Evolutionary conservation across 2,329 filamentous ascomycete genomes (phyloP), one percentile per base, ranked within the genome.

Genomic region (Hypoxylon sp.): DNA sequence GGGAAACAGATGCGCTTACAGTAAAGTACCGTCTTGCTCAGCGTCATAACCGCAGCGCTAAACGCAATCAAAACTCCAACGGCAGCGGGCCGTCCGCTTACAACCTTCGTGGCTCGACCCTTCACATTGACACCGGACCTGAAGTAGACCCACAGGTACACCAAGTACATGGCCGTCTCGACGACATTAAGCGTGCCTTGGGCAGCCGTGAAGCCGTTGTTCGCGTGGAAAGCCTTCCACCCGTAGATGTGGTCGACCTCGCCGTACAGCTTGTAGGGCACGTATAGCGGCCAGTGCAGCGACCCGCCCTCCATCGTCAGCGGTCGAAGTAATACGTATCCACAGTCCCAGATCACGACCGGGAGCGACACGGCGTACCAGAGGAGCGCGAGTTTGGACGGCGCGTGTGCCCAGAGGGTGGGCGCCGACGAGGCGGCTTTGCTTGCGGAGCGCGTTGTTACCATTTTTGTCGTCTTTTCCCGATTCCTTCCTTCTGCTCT

Each of bases 211-310:
- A 97, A 97, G 37, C 94, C 93, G 77, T 90, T 89, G 22, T 85
- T 79, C 14, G 84, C 84, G 68, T 92, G 82, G 78, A 87, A 93
- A 3, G 91, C 90, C 74, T 91, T 90, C 84, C 87, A 91, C 44
- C 94, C 93, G 82, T 97, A 97, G 33, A 95, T 85, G 79, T 94
- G 85, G 81, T 97, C 94, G 72, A 97, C 84, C 56, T 85, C 83
- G 64, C 91, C 92, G 82, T 97, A 97, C 1, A 97, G 88, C 76
- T 87, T 88, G 81, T 97, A 97, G 0, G 92, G 93, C 31, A 81
- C 82, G 87, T 89, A 97, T 46, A 97, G 75, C 1, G 92, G 92
- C 82, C 82, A 84, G 82, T 97, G 92, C 58, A 91, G 83, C 51
- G 80, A 81, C 14, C 94, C 94, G 73, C 93, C 92, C 0, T 90